phyloP scores from a whole-genome alignment of 2,329 filamentous ascomycete genomes.

The Didymella glomerata region DNA sequence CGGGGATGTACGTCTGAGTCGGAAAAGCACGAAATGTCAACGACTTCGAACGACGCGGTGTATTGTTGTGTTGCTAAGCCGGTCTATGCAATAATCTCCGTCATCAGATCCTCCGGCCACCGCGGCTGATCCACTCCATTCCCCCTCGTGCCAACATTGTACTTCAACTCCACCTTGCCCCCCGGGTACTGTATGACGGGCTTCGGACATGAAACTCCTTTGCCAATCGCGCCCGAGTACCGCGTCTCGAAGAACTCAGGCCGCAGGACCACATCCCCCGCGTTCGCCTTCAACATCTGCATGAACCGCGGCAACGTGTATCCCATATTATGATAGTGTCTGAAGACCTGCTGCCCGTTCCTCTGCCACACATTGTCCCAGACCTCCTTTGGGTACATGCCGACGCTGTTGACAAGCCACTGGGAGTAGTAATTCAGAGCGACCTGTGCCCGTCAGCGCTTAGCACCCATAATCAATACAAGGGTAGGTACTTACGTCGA shows the following conservation, averaged over 20 bases:
- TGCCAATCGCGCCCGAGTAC: slow-evolving; percentile 51
- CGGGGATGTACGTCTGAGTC: slow-evolving; percentile 7
- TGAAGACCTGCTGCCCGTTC: slow-evolving; percentile 59
- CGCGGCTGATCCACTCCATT: slow-evolving; percentile 60
- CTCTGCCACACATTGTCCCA: slow-evolving; percentile 60
- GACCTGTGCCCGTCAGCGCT: slow-evolving; percentile 26
- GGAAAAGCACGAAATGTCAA: background rate
- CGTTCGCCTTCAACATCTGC: slow-evolving; percentile 53
- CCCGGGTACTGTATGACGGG: slow-evolving; percentile 54
- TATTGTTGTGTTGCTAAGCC: background rate
- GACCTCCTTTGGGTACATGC: slow-evolving; percentile 50
- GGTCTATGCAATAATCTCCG: slow-evolving; percentile 47
- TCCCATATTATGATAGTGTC: slow-evolving; percentile 61
- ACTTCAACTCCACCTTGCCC: slow-evolving; percentile 49
- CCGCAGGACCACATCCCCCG: slow-evolving; percentile 54
- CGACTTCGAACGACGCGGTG: too few species aligned
- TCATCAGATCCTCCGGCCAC: slow-evolving; percentile 59
- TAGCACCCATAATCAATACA: background rate
- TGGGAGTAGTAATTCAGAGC: slow-evolving; percentile 51
- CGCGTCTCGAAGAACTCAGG: slow-evolving; percentile 60
- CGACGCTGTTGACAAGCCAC: slow-evolving; percentile 48
- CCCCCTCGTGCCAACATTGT: slow-evolving; percentile 59
- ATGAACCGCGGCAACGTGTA: slow-evolving; percentile 54
- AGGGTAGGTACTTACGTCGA: slow-evolving; percentile 51
- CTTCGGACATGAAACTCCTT: slow-evolving; percentile 53